These are phyloP conservation scores for Amanita subjunquillea DNA, from an alignment of 768 basidiomycete species.

Conservation along the genomic window DNA sequence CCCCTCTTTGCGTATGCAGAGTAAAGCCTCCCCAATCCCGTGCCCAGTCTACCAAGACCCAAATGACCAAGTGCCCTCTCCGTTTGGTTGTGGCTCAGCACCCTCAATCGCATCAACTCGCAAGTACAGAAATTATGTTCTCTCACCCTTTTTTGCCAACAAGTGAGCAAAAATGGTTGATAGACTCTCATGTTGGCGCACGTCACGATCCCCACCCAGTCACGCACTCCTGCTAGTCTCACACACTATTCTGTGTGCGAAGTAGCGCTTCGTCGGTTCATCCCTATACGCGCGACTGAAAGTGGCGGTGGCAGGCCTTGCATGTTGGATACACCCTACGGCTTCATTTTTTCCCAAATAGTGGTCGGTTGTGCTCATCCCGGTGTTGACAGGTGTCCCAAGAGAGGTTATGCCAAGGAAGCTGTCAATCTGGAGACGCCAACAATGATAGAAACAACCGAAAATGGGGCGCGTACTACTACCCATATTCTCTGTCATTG, in stretches of 20 bases:
- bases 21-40: slow-evolving; percentile 25
- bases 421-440: too few species aligned
- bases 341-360: too few species aligned
- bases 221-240: slow-evolving; percentile 41
- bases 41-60: slow-evolving; percentile 83
- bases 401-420: too few species aligned
- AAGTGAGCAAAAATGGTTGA: background rate
- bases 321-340: too few species aligned
- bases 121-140: slow-evolving; percentile 85
- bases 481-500: too few species aligned
- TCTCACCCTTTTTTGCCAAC: background rate
- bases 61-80: slow-evolving; percentile 54
- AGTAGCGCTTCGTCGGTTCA: slow-evolving; percentile 74
- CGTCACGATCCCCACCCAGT: slow-evolving; percentile 81
- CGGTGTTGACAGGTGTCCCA: too few species aligned
- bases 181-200: slow-evolving; percentile 88
- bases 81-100: slow-evolving; percentile 96
- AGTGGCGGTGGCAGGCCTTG: too few species aligned
- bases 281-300: slow-evolving; percentile 81
- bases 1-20: slow-evolving; percentile 95
- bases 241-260: slow-evolving; percentile 75
- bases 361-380: too few species aligned
- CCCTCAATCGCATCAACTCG: slow-evolving; percentile 91
- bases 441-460: too few species aligned
- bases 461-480: too few species aligned